Evolutionary conservation across 371 early-diverging fungal genomes (phyloP), one percentile per base, ranked within the genome.

Genomic region (Blakeslea trispora): DNA sequence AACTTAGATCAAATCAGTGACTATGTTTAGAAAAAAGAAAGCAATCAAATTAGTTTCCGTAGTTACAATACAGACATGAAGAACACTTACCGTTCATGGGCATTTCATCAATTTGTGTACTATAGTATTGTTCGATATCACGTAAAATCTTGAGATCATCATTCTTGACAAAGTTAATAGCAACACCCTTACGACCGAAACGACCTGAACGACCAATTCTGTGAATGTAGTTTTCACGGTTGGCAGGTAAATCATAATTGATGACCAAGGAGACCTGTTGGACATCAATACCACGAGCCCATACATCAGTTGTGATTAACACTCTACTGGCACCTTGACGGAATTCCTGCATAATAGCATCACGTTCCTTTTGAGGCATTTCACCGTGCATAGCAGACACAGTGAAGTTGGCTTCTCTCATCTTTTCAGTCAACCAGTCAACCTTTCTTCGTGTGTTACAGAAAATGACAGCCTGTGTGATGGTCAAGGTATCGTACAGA

Each of bases 361-460:
- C 91, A 59, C 97, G 87, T 69, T 95, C 91, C 49, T 86, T 86
- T 83, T 95, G 95, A 32, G 89, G 88, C 89, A 97, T 97, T 52
- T 99, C 99, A 71, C 98, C 96, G 79, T 99, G 98, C 93, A 99
- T 96, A 44, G 97, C 87, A 31, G 95, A 93, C 45, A 99, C 99
- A 15, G 99, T 96, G 71, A 98, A 99, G 68, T 93, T 91, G 44
- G 89, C 85, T 64, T 87, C 89, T 55, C 89, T 82, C 89, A 99
- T 91, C 72, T 94, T 90, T 62, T 95, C 94, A 43, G 98, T 95
- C 55, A 99, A 76, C 91, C 93, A 97, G 71, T 98, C 97, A 53
- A 97, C 98, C 92, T 99, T 99, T 75, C 93, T 85, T 70, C 95
- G 90, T 39, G 96, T 97, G 81, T 98, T 99, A 79, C 97, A 96